Percentiles rank a stretch among this genome's conserved stretches.
Evolutionary conservation across 768 basidiomycete genomes (phyloP).

Genomic region (Pleurotus citrinopileatus): DNA sequence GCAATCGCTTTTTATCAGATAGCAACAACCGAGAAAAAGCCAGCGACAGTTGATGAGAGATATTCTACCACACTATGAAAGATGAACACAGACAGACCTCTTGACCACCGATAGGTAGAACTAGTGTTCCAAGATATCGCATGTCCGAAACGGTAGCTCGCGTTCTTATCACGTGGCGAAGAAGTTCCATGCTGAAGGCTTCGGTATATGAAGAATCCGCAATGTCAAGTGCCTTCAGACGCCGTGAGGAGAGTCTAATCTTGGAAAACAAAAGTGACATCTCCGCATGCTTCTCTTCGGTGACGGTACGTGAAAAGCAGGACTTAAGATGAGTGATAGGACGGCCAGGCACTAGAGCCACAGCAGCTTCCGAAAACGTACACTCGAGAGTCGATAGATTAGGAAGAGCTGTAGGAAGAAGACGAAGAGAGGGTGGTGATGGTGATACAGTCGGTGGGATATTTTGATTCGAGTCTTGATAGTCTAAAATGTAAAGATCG

Average conservation of each 20-base stretch:
- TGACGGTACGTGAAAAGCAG: constrained; percentile 56
- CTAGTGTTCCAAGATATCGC: constrained; percentile 62
- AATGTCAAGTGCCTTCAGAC: constrained; percentile 55
- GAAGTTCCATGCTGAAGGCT: constrained; percentile 50
- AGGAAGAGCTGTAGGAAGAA: constrained; percentile 38
- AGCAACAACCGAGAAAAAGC: constrained; percentile 7
- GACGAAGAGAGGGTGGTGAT: constrained; percentile 17
- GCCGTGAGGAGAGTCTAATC: constrained; percentile 38
- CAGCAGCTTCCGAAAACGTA: constrained; percentile 64
- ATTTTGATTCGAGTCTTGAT: constrained; percentile 25
- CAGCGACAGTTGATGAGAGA: neutral
- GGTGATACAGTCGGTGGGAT: constrained; percentile 24
- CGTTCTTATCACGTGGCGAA: constrained; percentile 37
- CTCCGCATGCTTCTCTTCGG: constrained; percentile 50
- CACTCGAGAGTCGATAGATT: constrained; percentile 57
- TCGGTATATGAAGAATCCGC: constrained; percentile 60
- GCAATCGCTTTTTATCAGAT: constrained; percentile 53
- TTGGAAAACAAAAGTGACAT: constrained; percentile 44
- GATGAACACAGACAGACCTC: constrained; percentile 34
- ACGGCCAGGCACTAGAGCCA: constrained; percentile 51
- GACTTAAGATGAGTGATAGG: constrained; percentile 65
- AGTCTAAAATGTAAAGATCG: constrained; percentile 50
- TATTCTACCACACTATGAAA: constrained; percentile 8
- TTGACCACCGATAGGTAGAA: constrained; percentile 53
- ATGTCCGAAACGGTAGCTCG: constrained; percentile 34